Evolutionary conservation across 352 stramenopile genomes (phyloP).

Genomic region (Globisporangium solare): DNA sequence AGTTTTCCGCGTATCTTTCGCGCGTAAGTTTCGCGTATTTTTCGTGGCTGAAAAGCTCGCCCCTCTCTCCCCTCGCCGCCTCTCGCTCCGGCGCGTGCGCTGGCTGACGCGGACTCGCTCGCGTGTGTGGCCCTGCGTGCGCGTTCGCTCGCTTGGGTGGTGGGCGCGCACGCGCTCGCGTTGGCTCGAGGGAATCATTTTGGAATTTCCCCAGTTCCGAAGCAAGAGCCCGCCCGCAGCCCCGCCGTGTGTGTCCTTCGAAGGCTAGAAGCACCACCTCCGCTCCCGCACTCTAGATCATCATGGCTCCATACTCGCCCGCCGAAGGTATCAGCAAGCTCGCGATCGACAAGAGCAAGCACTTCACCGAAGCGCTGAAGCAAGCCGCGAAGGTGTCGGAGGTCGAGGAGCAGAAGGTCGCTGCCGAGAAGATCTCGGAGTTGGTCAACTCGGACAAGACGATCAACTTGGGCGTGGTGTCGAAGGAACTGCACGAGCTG

Average conservation of each 20-base stretch:
- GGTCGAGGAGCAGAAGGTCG: conserved; percentile 73
- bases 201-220: conserved; percentile 72
- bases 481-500: conserved; percentile 56
- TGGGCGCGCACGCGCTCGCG: not conserved
- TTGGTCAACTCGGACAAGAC: conserved; percentile 66
- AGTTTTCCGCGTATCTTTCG: no score
- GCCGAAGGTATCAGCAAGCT: conserved; percentile 81
- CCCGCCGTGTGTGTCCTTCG: conserved; percentile 4
- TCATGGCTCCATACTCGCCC: conserved; percentile 80
- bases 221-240: conserved; percentile 22
- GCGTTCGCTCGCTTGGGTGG: not conserved
- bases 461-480: conserved; percentile 70
- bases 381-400: conserved; percentile 63
- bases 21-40: no score
- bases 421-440: conserved; percentile 83
- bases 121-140: no score
- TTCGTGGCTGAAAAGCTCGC: no score
- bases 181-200: conserved; percentile 38
- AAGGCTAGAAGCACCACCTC: conserved; percentile 6
- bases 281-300: conserved; percentile 11
- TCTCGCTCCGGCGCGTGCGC: no score
- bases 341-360: conserved; percentile 87
- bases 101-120: no score
- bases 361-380: conserved; percentile 82
- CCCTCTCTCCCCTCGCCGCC: no score